phyloP scores from a whole-genome alignment of 495 filamentous ascomycete genomes.

The Choiromyces venosus region DNA sequence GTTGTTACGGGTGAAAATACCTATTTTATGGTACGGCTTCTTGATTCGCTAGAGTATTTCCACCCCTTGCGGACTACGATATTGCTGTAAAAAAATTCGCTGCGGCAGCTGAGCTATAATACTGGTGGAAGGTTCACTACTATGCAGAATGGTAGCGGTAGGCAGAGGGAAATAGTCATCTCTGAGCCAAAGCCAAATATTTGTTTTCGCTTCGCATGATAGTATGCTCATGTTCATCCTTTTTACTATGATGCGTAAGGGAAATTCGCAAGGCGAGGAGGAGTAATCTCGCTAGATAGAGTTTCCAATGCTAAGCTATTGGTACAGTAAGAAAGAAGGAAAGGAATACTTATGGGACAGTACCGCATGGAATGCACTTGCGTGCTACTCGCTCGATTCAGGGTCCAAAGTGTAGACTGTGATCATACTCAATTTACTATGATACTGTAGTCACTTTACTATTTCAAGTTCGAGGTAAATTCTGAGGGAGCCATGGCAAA shows the following conservation, averaged over 20 bases:
- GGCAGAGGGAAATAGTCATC: not conserved
- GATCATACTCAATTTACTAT: not conserved
- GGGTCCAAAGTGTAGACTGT: not conserved
- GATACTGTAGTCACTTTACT: not conserved
- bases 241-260: not conserved
- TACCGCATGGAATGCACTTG: not conserved
- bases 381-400: not conserved
- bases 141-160: not conserved
- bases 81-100: conserved; percentile 1
- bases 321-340: not conserved
- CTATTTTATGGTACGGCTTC: not conserved
- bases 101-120: not conserved
- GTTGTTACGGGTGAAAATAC: not conserved
- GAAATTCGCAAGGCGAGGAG: not conserved
- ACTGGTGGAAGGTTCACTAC: not conserved
- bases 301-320: not conserved
- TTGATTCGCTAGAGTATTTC: not conserved
- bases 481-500: not conserved
- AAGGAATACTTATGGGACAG: not conserved
- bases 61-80: not conserved
- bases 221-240: not conserved
- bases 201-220: not conserved
- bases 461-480: not conserved
- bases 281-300: not conserved
- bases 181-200: not conserved